phyloP scores from a whole-genome alignment of 2,329 filamentous ascomycete species.

The Corniculantispora saksenae region DNA sequence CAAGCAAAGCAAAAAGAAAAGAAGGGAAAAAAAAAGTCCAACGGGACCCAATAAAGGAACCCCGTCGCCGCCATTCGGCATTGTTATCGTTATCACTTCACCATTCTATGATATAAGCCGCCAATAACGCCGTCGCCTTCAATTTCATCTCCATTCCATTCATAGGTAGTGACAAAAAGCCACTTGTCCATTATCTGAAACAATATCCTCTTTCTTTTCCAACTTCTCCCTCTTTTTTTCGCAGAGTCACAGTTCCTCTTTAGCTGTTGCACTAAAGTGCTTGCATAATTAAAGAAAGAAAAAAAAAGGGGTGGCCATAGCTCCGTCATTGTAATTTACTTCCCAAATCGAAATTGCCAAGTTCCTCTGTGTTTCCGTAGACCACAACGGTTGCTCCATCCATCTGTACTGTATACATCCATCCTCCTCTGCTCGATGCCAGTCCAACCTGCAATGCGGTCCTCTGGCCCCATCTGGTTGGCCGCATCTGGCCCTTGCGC shows the following conservation, averaged over 20 bases:
- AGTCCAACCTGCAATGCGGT: slow-evolving; percentile 10
- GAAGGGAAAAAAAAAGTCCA: neutral
- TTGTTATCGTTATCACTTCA: neutral
- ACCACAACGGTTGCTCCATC: neutral
- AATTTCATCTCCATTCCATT: too few species aligned
- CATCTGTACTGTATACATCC: neutral
- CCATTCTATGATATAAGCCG: too few species aligned
- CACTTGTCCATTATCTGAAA: too few species aligned
- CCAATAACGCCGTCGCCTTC: too few species aligned
- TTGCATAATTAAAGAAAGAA: too few species aligned
- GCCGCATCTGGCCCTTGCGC: slow-evolving; percentile 7
- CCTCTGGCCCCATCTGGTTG: slow-evolving; percentile 9
- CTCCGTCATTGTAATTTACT: neutral
- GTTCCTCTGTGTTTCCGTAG: too few species aligned
- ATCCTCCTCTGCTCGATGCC: neutral
- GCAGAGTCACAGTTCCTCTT: too few species aligned
- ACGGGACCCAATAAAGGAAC: slow-evolving; percentile 4
- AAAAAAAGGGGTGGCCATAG: neutral
- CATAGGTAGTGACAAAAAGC: too few species aligned
- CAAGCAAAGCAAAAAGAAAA: neutral
- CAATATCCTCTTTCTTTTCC: too few species aligned
- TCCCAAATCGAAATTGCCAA: too few species aligned
- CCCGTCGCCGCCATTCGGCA: neutral
- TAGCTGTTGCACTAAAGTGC: too few species aligned
- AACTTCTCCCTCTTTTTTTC: too few species aligned